Percentiles rank a stretch among this genome's conserved stretches.
phyloP scores from a whole-genome alignment of 2,329 filamentous ascomycete species.

The Talaromyces rugulosus region DNA sequence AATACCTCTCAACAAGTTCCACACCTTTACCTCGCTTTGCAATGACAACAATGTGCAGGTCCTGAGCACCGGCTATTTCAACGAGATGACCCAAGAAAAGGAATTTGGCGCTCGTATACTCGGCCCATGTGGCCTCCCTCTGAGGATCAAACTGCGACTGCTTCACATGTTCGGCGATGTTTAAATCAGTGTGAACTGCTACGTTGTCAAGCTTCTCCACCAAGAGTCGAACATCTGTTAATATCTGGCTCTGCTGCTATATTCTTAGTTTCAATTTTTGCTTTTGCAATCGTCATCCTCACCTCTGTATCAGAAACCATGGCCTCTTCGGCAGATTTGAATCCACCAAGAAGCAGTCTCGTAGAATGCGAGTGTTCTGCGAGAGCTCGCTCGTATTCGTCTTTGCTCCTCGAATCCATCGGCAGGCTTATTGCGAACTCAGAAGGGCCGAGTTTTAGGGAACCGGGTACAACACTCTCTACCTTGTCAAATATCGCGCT shows the following conservation, averaged over 20 bases:
- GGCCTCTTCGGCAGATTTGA: slow-evolving; percentile 13
- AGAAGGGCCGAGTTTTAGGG: slow-evolving; percentile 32
- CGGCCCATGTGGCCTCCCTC: slow-evolving; percentile 41
- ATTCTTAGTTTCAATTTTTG: background rate
- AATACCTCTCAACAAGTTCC: slow-evolving; percentile 38
- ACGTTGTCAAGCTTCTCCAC: slow-evolving; percentile 39
- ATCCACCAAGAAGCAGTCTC: slow-evolving; percentile 23
- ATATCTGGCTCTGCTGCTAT: slow-evolving; percentile 21
- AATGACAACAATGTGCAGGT: slow-evolving; percentile 38
- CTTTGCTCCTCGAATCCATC: slow-evolving; percentile 41
- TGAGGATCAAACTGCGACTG: slow-evolving; percentile 28
- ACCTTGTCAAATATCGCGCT: slow-evolving; percentile 27
- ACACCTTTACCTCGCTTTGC: slow-evolving; percentile 32
- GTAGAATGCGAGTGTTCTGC: slow-evolving; percentile 25
- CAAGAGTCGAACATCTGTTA: slow-evolving; percentile 30
- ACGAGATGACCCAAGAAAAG: slow-evolving; percentile 41
- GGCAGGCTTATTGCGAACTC: slow-evolving; percentile 40
- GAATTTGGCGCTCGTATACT: slow-evolving; percentile 46
- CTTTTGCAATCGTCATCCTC: slow-evolving; percentile 5
- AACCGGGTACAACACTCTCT: slow-evolving; percentile 26
- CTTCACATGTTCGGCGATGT: slow-evolving; percentile 36
- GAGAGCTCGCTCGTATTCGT: slow-evolving; percentile 37
- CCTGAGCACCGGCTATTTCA: slow-evolving; percentile 28
- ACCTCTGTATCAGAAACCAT: slow-evolving; percentile 23
- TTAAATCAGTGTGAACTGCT: slow-evolving; percentile 42